A percentile compares a stretch with the other conserved stretches of the same genome.
These are phyloP conservation scores for Haematococcus lacustris DNA, from an alignment of 139 green algal species.

Conservation along the genomic window DNA sequence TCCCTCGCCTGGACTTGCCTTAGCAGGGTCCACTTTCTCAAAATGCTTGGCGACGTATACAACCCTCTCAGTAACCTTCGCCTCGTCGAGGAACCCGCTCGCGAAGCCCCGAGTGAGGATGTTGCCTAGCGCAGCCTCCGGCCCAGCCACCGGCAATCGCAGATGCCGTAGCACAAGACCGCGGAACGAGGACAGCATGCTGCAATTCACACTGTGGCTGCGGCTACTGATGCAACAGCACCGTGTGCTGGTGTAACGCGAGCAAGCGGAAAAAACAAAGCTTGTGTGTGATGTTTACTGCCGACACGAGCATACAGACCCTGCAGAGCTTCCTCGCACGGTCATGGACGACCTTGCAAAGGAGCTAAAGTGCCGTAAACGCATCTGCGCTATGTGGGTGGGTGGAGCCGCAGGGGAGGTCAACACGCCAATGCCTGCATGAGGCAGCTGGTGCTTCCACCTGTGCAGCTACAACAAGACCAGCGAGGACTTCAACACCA, in stretches of 20 bases:
- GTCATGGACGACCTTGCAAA: conserved; percentile 25
- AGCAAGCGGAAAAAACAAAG: background rate
- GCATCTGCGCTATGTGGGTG: conserved; percentile 43
- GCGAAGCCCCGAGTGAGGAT: conserved; percentile 35
- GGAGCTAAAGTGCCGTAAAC: conserved; percentile 31
- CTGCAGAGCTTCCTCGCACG: background rate
- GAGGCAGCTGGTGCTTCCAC: background rate
- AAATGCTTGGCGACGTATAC: conserved; percentile 94
- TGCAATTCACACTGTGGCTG: background rate
- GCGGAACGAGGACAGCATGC: conserved; percentile 7
- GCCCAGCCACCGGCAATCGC: conserved; percentile 16
- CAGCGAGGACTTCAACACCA: conserved; percentile 48
- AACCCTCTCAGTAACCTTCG: conserved; percentile 85
- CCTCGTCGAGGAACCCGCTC: conserved; percentile 83
- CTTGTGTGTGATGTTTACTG: background rate
- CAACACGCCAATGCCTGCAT: background rate
- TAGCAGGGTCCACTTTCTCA: conserved; percentile 91
- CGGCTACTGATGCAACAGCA: background rate
- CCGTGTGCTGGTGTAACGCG: background rate
- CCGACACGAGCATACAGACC: background rate
- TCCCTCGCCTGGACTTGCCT: no score
- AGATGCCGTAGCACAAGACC: conserved; percentile 30
- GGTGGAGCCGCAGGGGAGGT: background rate
- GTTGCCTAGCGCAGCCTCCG: conserved; percentile 11
- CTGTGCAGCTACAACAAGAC: conserved; percentile 59